A percentile compares a stretch with the other conserved stretches of the same genome.
These are phyloP conservation scores for Diplosphaera chodatii DNA, from an alignment of 139 green algal genomes.

Conservation along the genomic window DNA sequence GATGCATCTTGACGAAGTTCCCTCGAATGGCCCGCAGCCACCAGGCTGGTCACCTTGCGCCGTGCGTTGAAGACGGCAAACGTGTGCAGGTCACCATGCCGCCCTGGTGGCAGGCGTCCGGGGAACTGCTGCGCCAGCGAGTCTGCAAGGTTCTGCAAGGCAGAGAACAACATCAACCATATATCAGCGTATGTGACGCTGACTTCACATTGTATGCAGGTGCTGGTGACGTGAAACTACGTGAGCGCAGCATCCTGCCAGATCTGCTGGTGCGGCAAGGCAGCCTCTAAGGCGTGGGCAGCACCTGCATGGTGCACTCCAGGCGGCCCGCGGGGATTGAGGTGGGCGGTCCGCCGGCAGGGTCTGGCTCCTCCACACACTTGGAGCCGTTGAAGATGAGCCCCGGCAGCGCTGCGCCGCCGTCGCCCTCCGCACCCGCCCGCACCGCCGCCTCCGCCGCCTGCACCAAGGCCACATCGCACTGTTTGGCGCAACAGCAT, in stretches of 20 bases:
- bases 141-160: conserved; percentile 81
- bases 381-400: conserved; percentile 89
- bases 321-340: conserved; percentile 72
- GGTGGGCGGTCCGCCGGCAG: conserved; percentile 26
- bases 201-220: neutral
- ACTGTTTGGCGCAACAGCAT: too few relatives aligned
- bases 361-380: conserved; percentile 75
- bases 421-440: conserved; percentile 27
- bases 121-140: conserved; percentile 48
- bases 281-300: too few relatives aligned
- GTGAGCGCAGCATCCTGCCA: too few relatives aligned
- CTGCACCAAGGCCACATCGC: neutral
- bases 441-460: conserved; percentile 47
- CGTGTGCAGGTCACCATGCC: conserved; percentile 61
- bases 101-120: conserved; percentile 15
- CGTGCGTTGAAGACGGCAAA: conserved; percentile 92
- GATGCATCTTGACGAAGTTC: too few relatives aligned
- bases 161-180: neutral
- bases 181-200: too few relatives aligned
- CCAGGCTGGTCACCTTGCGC: conserved; percentile 50
- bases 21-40: too few relatives aligned
- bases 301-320: conserved; percentile 98
- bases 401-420: conserved; percentile 73
- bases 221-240: too few relatives aligned
- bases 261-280: too few relatives aligned